phyloP scores from a whole-genome alignment of 2,329 filamentous ascomycete species.

The Xylaria digitata region DNA sequence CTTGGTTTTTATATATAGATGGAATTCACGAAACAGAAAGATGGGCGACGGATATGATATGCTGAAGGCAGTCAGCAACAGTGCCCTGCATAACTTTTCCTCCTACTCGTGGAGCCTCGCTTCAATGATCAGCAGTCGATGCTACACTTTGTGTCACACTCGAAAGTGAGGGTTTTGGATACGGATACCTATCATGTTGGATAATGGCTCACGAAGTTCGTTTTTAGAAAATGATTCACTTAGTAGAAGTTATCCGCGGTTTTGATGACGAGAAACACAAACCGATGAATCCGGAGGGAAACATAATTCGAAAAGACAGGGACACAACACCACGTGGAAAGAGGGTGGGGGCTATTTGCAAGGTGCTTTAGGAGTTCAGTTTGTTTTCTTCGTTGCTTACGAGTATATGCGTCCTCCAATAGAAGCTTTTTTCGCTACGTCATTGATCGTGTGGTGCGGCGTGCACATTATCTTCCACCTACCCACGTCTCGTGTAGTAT shows the following conservation, averaged over 20 bases:
- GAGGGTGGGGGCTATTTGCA: neutral
- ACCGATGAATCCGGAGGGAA: neutral
- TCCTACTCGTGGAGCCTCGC: neutral
- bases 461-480: neutral
- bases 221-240: slow-evolving; percentile 1
- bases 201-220: slow-evolving; percentile 17
- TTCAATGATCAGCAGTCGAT: neutral
- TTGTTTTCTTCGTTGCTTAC: slow-evolving; percentile 1
- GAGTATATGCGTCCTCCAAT: slow-evolving; percentile 15
- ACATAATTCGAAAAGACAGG: neutral
- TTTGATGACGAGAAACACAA: slow-evolving; percentile 7
- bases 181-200: slow-evolving; percentile 7
- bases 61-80: neutral
- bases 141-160: slow-evolving; percentile 6
- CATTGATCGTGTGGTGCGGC: neutral
- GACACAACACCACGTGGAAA: neutral
- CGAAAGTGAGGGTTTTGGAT: slow-evolving; percentile 20
- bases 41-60: slow-evolving; percentile 16
- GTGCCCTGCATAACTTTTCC: neutral
- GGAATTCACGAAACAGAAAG: slow-evolving; percentile 2
- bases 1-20: slow-evolving; percentile 20
- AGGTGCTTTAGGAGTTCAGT: slow-evolving; percentile 14
- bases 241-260: neutral
- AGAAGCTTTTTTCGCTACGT: slow-evolving; percentile 5
- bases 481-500: neutral